phyloP scores from a whole-genome alignment of 202 grass and related monocot species.

The Schoenoplectus tabernaemontani region DNA sequence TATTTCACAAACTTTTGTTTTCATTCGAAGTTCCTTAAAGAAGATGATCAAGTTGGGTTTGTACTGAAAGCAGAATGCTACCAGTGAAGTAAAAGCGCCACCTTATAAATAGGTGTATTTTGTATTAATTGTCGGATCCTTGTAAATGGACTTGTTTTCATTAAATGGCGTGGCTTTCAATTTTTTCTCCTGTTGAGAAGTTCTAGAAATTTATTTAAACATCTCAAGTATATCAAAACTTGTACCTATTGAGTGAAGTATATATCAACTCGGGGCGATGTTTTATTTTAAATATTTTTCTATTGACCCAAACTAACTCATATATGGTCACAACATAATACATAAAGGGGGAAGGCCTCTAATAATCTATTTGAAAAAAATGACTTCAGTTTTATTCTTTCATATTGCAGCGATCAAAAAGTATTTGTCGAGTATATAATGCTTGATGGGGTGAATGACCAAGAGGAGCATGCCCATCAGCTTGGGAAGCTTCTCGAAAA shows the following conservation, averaged over 20 bases:
- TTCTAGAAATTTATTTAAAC: background rate
- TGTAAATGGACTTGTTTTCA: background rate
- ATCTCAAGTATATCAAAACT: background rate
- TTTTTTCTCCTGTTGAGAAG: background rate
- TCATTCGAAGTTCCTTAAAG: background rate
- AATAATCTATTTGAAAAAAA: background rate
- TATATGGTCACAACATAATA: background rate
- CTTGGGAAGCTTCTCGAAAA: constrained; percentile 83
- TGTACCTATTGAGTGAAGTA: background rate
- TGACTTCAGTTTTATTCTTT: background rate
- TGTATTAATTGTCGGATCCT: background rate
- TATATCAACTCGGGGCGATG: background rate
- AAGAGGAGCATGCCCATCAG: constrained; percentile 84
- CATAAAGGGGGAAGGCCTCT: background rate
- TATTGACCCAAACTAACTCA: background rate
- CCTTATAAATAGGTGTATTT: background rate
- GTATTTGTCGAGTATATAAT: constrained; percentile 98
- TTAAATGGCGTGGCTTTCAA: background rate
- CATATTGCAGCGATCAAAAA: constrained; percentile 53
- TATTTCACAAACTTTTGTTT: background rate
- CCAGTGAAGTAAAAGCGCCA: background rate
- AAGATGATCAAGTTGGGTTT: background rate
- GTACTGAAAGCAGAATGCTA: background rate
- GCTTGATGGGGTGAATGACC: constrained; percentile 90
- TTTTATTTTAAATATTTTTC: background rate